These are phyloP conservation scores for Rhipidocladum racemiflorum DNA, from an alignment of 176 grass and related monocot genomes.

Conservation along the genomic window DNA sequence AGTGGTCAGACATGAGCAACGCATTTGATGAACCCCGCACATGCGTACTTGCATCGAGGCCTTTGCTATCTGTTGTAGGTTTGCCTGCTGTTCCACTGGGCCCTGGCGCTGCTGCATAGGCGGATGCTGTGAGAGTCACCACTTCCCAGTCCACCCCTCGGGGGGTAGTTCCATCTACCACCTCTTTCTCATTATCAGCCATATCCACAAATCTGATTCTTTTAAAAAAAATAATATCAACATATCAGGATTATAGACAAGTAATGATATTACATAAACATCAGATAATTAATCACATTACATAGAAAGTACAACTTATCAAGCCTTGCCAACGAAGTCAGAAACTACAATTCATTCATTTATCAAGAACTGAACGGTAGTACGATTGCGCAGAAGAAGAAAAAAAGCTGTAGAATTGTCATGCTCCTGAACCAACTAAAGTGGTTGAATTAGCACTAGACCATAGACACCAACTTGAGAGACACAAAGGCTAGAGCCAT, in stretches of 20 bases:
- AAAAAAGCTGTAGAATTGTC: background rate
- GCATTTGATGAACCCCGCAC: background rate
- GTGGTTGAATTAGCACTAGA: background rate
- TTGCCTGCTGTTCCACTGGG: background rate
- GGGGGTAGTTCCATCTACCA: slow-evolving; percentile 2
- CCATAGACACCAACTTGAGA: background rate
- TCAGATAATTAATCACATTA: background rate
- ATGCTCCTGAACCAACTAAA: background rate
- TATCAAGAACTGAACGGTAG: background rate
- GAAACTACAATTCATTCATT: background rate
- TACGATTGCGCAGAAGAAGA: background rate
- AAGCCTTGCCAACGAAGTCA: background rate
- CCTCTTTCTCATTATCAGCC: slow-evolving; percentile 62
- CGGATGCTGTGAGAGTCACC: slow-evolving; percentile 65
- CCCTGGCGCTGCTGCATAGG: slow-evolving; percentile 50
- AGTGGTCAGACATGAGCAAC: slow-evolving; percentile 62
- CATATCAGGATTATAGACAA: background rate
- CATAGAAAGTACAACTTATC: background rate
- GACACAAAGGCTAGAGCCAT: background rate
- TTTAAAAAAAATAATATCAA: background rate
- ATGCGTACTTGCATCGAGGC: background rate
- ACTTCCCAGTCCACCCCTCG: slow-evolving; percentile 75
- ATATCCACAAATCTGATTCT: slow-evolving; percentile 39
- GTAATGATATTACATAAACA: background rate
- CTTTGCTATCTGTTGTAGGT: background rate